Evolutionary conservation across 805 yeast species (phyloP), one percentile per base, ranked within the genome.

Genomic region (Torulaspora microellipsoides): DNA sequence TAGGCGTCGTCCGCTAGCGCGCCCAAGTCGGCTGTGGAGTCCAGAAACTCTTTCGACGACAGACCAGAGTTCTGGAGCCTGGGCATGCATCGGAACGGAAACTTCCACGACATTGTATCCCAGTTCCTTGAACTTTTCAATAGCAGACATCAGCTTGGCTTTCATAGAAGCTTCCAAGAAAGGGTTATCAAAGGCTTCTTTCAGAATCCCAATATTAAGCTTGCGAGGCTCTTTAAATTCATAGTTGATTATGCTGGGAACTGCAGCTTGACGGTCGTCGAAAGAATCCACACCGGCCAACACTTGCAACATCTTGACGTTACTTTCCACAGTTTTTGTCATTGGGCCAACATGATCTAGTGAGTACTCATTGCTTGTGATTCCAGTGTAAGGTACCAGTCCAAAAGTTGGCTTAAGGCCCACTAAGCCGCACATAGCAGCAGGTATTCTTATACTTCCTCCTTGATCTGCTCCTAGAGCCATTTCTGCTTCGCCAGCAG

Each of bases 331-430:
- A 34, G 60, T 59, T 34, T 48, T 53, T 4, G 72, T 66, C 66
- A 67, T 62, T n/a, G 69, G 68, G 6, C 72, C 72, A 13, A 66
- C 62, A 48, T 65, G 68, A 42, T 67, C 72, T 34, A 60, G 59
- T 34, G 60, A 63, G 7, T 62, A 55, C 36, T 65, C 70, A 36
- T 60, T 51, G 31, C 64, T 58, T 7, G 64, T 65, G 31, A 64
- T 58, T n/a, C 70, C 71, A 12, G 72, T 64, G 50, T 55, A 62
- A 3, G 68, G 68, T 15, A 65, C 63, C 20, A 64, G 46, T 9
- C 80, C 80, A 54, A 72, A 73, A 0, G 76, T 65, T 3, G 79
- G 78, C 50, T 74, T 75, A 51, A 73, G 66, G 31, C 78, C 78
- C 38, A 69, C 59, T 9, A 69, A 56, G 12, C 68, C 70, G 52